Percentiles rank a stretch among this genome's conserved stretches.
Conservation (phyloP, 768 basidiomycete genomes). For the Pisolithus marmoratus region DNA sequence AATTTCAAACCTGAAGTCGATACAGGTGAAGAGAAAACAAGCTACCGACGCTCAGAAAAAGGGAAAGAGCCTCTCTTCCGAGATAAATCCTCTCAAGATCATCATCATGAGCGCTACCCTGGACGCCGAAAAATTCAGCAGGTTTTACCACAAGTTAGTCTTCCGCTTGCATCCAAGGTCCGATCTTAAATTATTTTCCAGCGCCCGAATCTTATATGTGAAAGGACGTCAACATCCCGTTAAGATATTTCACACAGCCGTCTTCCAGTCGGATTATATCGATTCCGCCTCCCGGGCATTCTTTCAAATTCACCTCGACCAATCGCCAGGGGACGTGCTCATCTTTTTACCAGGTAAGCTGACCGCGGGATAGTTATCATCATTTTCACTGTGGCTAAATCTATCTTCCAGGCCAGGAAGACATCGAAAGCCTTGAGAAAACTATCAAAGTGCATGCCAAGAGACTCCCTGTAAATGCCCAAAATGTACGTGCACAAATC, state of each 20-base stretch:
- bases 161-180: neutral
- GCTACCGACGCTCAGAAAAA: conserved; percentile 40
- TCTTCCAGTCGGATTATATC: conserved; percentile 75
- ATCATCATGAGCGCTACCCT: conserved; percentile 98
- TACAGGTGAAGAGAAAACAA: conserved; percentile 61
- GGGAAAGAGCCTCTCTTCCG: conserved; percentile 29
- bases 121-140: conserved; percentile 91
- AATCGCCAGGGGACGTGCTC: conserved; percentile 80
- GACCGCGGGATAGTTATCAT: neutral
- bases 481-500: conserved; percentile 36
- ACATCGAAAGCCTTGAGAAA: conserved; percentile 84
- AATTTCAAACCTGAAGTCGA: conserved; percentile 84
- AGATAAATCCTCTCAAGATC: conserved; percentile 72
- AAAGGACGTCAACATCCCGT: conserved; percentile 94
- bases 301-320: conserved; percentile 85
- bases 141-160: conserved; percentile 77
- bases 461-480: conserved; percentile 55
- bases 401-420: conserved; percentile 73
- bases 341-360: conserved; percentile 82
- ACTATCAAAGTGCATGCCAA: conserved; percentile 65
- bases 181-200: conserved; percentile 22
- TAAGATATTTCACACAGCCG: conserved; percentile 69
- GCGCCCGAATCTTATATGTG: conserved; percentile 85
- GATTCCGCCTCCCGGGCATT: conserved; percentile 90
- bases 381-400: neutral